Evolutionary conservation across 2,329 filamentous ascomycete species (phyloP).

Genomic region (Fusarium sambucinum): DNA sequence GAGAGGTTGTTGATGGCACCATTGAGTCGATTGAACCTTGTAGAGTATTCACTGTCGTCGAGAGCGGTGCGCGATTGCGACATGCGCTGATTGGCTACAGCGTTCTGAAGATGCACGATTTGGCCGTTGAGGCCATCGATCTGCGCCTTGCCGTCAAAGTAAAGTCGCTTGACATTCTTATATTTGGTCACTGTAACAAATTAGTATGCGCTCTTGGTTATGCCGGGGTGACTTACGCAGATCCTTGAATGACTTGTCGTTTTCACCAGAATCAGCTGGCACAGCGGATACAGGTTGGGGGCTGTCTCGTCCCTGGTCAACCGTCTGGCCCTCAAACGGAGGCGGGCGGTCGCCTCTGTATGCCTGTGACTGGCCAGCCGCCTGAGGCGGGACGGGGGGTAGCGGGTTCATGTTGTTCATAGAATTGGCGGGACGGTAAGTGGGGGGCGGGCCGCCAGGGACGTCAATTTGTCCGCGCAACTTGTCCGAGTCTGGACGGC

Average conservation of each 20-base stretch:
- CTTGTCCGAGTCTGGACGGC: slow-evolving; percentile 65
- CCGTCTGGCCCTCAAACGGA: slow-evolving; percentile 60
- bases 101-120: slow-evolving; percentile 95
- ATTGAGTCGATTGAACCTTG: slow-evolving; percentile 89
- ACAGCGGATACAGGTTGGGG: slow-evolving; percentile 62
- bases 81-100: slow-evolving; percentile 94
- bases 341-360: slow-evolving; percentile 57
- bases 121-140: slow-evolving; percentile 89
- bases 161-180: slow-evolving; percentile 97
- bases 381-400: slow-evolving; percentile 55
- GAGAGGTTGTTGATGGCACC: slow-evolving; percentile 94
- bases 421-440: slow-evolving; percentile 65
- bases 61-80: slow-evolving; percentile 93
- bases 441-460: slow-evolving; percentile 61
- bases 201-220: slow-evolving; percentile 15
- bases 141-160: slow-evolving; percentile 94
- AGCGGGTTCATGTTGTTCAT: slow-evolving; percentile 59
- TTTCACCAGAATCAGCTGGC: slow-evolving; percentile 56
- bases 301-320: slow-evolving; percentile 66
- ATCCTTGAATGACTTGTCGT: slow-evolving; percentile 69
- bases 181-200: slow-evolving; percentile 83
- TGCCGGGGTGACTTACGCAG: slow-evolving; percentile 59
- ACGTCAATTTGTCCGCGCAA: slow-evolving; percentile 59
- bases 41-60: slow-evolving; percentile 93
- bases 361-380: slow-evolving; percentile 49